Evolutionary conservation across 495 filamentous ascomycete species (phyloP).

Genomic region (Penicillium odoratum): DNA sequence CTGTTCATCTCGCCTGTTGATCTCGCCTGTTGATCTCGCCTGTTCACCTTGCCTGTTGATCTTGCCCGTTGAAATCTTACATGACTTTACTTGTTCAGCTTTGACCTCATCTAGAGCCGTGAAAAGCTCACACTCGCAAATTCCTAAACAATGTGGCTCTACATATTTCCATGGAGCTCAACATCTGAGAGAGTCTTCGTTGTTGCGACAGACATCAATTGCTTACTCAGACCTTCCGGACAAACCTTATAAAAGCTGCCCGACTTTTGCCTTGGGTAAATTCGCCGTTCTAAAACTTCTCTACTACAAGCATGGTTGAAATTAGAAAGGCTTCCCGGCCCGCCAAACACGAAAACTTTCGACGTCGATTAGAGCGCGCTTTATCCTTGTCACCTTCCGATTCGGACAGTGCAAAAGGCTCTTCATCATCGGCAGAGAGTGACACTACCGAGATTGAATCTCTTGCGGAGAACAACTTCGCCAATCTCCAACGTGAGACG

Average conservation of each 20-base stretch:
- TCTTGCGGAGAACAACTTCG: neutral
- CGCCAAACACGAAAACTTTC: neutral
- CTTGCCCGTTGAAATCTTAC: too few relatives aligned
- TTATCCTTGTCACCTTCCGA: constrained; percentile 5
- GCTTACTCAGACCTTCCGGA: neutral
- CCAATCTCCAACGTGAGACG: neutral
- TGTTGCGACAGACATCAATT: neutral
- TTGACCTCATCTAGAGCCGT: too few relatives aligned
- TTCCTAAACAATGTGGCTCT: too few relatives aligned
- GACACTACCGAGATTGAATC: neutral
- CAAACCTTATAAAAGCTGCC: neutral
- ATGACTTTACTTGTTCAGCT: too few relatives aligned
- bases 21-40: too few relatives aligned
- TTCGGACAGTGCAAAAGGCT: neutral
- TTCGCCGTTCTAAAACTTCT: neutral
- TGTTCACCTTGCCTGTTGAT: too few relatives aligned
- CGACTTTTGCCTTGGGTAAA: neutral
- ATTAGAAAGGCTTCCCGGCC: neutral
- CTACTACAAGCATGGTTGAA: neutral
- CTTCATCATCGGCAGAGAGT: neutral
- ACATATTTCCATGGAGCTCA: too few relatives aligned
- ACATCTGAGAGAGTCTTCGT: too few relatives aligned
- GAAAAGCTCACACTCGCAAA: too few relatives aligned
- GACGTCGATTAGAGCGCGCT: constrained; percentile 1
- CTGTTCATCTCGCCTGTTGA: too few relatives aligned